phyloP scores from a whole-genome alignment of 2,329 filamentous ascomycete genomes.

The Fusarium sp. region DNA sequence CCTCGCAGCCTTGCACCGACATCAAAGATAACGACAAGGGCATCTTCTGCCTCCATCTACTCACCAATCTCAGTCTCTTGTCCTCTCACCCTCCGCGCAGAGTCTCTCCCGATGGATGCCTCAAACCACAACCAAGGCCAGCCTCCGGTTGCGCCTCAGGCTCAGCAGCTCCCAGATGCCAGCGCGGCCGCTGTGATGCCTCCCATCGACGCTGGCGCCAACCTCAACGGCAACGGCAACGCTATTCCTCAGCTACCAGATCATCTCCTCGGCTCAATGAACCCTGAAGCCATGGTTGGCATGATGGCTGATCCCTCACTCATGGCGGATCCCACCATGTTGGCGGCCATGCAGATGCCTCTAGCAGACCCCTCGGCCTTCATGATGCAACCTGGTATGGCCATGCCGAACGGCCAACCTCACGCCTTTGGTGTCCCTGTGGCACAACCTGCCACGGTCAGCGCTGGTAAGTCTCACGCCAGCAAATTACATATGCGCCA shows the following conservation, averaged over 20 bases:
- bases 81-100: not conserved
- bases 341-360: conserved; percentile 40
- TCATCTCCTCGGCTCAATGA: conserved; percentile 37
- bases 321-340: conserved; percentile 43
- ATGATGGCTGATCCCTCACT: conserved; percentile 44
- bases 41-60: not conserved
- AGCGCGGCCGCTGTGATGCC: conserved; percentile 14
- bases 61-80: not conserved
- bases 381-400: conserved; percentile 48
- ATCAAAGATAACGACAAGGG: conserved; percentile 1
- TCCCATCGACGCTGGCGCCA: conserved; percentile 17
- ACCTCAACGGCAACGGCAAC: conserved; percentile 28
- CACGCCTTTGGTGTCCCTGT: conserved; percentile 42
- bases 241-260: conserved; percentile 37
- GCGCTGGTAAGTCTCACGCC: conserved; percentile 47
- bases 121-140: conserved; percentile 37
- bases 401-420: conserved; percentile 47
- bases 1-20: conserved; percentile 36
- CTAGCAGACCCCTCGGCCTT: conserved; percentile 43
- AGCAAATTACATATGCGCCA: not conserved
- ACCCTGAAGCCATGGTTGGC: conserved; percentile 41
- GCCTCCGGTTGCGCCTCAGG: conserved; percentile 34
- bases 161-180: conserved; percentile 33
- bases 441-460: conserved; percentile 46
- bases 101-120: conserved; percentile 31